A percentile compares a stretch with the other conserved stretches of the same genome.
phyloP scores from a whole-genome alignment of 371 early-diverging fungal genomes.

The Encephalitozoon hellem region DNA sequence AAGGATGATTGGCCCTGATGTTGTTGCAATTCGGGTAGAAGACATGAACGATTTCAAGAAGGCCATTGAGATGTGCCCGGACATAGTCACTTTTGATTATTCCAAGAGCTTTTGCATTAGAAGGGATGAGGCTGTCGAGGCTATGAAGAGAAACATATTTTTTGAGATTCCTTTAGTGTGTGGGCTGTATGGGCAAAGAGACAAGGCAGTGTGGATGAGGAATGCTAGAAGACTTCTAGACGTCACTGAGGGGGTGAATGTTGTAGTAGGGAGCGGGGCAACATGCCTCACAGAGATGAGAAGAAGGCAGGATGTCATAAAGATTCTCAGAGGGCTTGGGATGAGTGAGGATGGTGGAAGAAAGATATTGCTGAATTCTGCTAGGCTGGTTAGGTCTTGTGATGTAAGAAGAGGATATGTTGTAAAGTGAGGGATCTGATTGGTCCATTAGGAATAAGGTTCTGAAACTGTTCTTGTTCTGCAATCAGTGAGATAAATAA shows the following conservation, averaged over 20 bases:
- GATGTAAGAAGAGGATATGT: constrained; percentile 13
- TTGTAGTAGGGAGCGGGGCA: constrained; percentile 23
- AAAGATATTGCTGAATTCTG: constrained; percentile 13
- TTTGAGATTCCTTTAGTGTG: constrained; percentile 15
- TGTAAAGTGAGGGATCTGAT: neutral
- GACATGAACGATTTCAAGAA: neutral
- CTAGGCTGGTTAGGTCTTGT: constrained; percentile 10
- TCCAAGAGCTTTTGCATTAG: neutral
- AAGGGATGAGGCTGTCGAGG: neutral
- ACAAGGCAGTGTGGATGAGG: constrained; percentile 25
- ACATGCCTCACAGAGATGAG: constrained; percentile 17
- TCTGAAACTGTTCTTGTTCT: constrained; percentile 1
- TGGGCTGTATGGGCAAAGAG: constrained; percentile 15
- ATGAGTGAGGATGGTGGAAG: neutral
- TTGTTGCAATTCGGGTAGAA: neutral
- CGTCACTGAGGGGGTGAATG: constrained; percentile 24
- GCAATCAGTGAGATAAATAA: neutral
- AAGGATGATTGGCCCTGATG: neutral
- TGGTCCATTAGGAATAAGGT: neutral
- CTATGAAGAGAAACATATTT: constrained; percentile 22
- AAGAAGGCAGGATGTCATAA: neutral
- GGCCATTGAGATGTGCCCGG: neutral
- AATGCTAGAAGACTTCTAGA: constrained; percentile 8
- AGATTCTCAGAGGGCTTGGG: constrained; percentile 3
- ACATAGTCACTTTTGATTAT: constrained; percentile 33